Conservation (phyloP, 805 yeast species). For the Spathaspora arborariae region DNA sequence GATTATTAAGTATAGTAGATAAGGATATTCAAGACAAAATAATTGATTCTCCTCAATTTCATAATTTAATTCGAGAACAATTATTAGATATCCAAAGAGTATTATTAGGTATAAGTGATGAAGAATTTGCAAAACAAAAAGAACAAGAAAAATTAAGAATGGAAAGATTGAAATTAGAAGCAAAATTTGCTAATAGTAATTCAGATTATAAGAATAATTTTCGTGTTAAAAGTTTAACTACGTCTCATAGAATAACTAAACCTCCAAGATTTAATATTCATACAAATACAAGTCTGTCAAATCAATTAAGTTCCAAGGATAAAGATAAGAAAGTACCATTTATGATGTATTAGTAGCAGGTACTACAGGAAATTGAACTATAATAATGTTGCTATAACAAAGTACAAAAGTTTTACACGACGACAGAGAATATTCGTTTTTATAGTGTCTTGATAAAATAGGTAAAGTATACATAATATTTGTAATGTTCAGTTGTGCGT, state of each 20-base stretch:
- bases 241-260: conserved; percentile 24
- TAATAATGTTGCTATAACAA: no score
- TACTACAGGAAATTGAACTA: no score
- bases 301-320: neutral
- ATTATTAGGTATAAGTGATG: conserved; percentile 35
- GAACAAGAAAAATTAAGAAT: conserved; percentile 9
- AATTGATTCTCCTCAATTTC: conserved; percentile 40
- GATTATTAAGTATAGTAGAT: conserved; percentile 36
- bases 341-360: conserved; percentile 15
- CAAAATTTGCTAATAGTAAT: conserved; percentile 5
- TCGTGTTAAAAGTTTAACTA: conserved; percentile 21
- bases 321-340: conserved; percentile 11
- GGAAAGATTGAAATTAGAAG: conserved; percentile 8
- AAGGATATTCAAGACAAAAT: conserved; percentile 42
- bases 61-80: conserved; percentile 26
- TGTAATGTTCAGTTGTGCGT: no score
- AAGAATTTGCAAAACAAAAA: conserved; percentile 22
- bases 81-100: conserved; percentile 30
- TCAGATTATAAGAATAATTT: conserved; percentile 22
- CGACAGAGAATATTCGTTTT: no score
- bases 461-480: no score
- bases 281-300: neutral
- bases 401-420: no score
- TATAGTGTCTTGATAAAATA: no score
- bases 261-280: conserved; percentile 30